Evolutionary conservation across 2,329 filamentous ascomycete species (phyloP).

Genomic region (Didymella arachidicola): DNA sequence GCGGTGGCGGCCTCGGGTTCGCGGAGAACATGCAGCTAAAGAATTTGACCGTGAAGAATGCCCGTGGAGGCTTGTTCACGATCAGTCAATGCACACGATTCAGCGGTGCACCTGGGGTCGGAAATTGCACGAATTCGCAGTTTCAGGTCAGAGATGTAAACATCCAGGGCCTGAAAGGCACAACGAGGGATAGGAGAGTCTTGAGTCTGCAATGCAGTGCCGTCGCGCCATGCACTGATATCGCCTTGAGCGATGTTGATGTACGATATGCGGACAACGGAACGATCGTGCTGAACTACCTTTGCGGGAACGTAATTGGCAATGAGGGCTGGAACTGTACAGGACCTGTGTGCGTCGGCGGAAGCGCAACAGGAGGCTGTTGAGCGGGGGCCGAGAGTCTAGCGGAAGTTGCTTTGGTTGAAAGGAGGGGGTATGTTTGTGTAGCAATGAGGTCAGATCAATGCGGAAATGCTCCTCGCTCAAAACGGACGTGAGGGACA

Average conservation of each 20-base stretch:
- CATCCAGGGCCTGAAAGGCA: constrained; percentile 44
- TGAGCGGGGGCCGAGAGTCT: constrained; percentile 18
- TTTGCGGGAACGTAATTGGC: constrained; percentile 32
- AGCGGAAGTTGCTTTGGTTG: constrained; percentile 1
- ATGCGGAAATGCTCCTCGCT: constrained; percentile 6
- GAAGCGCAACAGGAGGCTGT: constrained; percentile 31
- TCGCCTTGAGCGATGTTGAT: constrained; percentile 27
- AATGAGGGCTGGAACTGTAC: constrained; percentile 33
- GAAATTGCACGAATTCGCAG: constrained; percentile 52
- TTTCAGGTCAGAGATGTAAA: constrained; percentile 52
- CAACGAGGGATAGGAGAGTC: constrained; percentile 27
- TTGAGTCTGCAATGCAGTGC: constrained; percentile 41
- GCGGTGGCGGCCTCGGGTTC: constrained; percentile 62
- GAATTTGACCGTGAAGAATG: constrained; percentile 41
- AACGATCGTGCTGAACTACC: constrained; percentile 20
- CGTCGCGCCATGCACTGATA: constrained; percentile 34
- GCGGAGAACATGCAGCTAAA: constrained; percentile 49
- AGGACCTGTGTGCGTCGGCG: constrained; percentile 30
- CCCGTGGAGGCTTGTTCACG: constrained; percentile 43
- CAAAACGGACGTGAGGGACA: not conserved
- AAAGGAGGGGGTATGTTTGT: not conserved
- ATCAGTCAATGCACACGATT: constrained; percentile 55
- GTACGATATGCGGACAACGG: constrained; percentile 28
- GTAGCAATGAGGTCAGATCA: constrained; percentile 1
- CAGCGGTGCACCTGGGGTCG: constrained; percentile 38